phyloP scores from a whole-genome alignment of 225 moss, liverwort and hornwort genomes.

The Takakia lepidozioides region DNA sequence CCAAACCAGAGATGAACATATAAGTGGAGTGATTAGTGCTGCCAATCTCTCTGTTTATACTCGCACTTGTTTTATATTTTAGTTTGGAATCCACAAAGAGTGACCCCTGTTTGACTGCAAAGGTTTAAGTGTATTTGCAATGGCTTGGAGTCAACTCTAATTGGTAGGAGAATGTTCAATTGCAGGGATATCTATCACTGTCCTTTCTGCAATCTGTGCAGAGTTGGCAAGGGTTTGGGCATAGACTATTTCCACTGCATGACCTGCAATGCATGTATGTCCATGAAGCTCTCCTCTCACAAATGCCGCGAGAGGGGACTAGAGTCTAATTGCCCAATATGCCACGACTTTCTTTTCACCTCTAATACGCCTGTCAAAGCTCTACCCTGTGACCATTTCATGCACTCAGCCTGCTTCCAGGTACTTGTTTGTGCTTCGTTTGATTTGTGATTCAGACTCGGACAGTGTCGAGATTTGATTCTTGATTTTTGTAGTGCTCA shows the following conservation, averaged over 20 bases:
- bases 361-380: slow-evolving; percentile 93
- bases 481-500: no score
- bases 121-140: no score
- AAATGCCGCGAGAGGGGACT: slow-evolving; percentile 90
- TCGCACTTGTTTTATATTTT: no score
- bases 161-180: no score
- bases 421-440: slow-evolving; percentile 17
- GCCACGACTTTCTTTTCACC: slow-evolving; percentile 95
- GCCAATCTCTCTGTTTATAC: no score
- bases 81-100: no score
- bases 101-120: no score
- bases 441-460: no score
- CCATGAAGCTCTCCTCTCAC: slow-evolving; percentile 66
- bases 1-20: no score
- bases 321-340: slow-evolving; percentile 96
- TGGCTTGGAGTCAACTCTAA: no score
- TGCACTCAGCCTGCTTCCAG: slow-evolving; percentile 98
- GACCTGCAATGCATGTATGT: slow-evolving; percentile 96
- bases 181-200: slow-evolving; percentile 93
- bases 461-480: no score
- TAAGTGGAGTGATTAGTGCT: no score
- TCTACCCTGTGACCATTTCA: slow-evolving; percentile 97
- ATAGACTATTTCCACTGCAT: slow-evolving; percentile 96
- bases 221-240: slow-evolving; percentile 94
- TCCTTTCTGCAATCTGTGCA: slow-evolving; percentile 96